These are phyloP conservation scores for Backusella psychrophila DNA, from an alignment of 192 early-diverging fungal genomes.

Conservation along the genomic window DNA sequence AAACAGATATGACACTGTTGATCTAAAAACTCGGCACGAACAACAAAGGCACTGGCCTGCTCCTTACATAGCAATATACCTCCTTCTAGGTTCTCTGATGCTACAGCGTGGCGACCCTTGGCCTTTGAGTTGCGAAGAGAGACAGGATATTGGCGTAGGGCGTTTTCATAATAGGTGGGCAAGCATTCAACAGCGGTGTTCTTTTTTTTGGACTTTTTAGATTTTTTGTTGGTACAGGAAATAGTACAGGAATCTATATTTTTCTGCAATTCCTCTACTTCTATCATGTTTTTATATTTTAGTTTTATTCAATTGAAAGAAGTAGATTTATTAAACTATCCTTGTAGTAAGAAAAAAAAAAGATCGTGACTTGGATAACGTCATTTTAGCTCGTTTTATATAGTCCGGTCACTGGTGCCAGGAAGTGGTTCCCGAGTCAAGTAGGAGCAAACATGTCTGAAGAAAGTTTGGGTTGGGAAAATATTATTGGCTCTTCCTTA, in stretches of 20 bases:
- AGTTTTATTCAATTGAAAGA: neutral
- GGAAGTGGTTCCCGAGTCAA: too few species aligned
- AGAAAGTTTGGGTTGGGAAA: too few species aligned
- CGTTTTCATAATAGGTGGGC: neutral
- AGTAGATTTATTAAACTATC: neutral
- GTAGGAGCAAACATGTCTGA: too few species aligned
- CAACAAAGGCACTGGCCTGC: conserved; percentile 47
- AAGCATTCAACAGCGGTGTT: neutral
- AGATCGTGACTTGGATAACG: neutral
- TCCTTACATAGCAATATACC: conserved; percentile 53
- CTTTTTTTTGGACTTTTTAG: neutral
- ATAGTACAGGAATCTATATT: neutral
- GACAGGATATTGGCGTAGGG: conserved; percentile 9
- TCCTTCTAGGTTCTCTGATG: conserved; percentile 39
- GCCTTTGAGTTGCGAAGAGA: conserved; percentile 30
- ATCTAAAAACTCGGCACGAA: conserved; percentile 52
- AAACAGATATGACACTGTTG: conserved; percentile 56
- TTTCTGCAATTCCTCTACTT: neutral
- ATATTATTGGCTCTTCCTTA: too few species aligned
- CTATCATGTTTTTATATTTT: neutral
- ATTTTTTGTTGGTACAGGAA: neutral
- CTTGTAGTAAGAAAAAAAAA: neutral
- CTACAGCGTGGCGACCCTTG: conserved; percentile 54
- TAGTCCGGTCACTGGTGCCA: neutral
- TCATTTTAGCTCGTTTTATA: neutral